These are phyloP conservation scores for Xylaria sp. DNA, from an alignment of 2,329 filamentous ascomycete species.

Conservation along the genomic window DNA sequence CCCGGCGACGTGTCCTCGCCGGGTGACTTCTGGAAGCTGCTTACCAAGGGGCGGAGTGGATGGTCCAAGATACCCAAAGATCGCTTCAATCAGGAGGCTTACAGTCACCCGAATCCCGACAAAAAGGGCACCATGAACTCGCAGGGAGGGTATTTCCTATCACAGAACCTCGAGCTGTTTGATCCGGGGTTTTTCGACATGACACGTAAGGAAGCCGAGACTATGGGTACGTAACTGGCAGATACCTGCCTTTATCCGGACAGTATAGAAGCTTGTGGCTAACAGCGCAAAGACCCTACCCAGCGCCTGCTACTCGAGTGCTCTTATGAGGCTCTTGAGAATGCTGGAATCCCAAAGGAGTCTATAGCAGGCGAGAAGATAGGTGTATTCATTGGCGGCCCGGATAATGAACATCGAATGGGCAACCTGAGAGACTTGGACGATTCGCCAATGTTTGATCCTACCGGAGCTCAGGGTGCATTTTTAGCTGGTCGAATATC, in stretches of 20 bases:
- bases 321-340: constrained; percentile 79
- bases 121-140: constrained; percentile 70
- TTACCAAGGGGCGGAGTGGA: constrained; percentile 68
- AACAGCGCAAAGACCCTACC: constrained; percentile 70
- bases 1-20: constrained; percentile 59
- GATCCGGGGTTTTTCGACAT: constrained; percentile 83
- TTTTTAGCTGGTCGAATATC: constrained; percentile 26
- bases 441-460: constrained; percentile 25
- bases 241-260: not conserved
- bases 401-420: constrained; percentile 25
- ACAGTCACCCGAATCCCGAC: constrained; percentile 69
- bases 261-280: not conserved
- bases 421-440: constrained; percentile 26
- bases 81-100: constrained; percentile 67
- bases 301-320: constrained; percentile 74
- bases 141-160: constrained; percentile 69
- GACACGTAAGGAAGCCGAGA: constrained; percentile 73
- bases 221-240: constrained; percentile 17
- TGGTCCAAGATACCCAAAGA: constrained; percentile 65
- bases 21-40: constrained; percentile 68
- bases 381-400: constrained; percentile 25
- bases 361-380: constrained; percentile 24
- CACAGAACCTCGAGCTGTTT: constrained; percentile 70
- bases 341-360: constrained; percentile 60
- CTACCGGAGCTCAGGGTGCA: constrained; percentile 22